Percentiles rank a stretch among this genome's conserved stretches.
Evolutionary conservation across 345 rosid species (phyloP).

Genomic region (Brassica juncea): DNA sequence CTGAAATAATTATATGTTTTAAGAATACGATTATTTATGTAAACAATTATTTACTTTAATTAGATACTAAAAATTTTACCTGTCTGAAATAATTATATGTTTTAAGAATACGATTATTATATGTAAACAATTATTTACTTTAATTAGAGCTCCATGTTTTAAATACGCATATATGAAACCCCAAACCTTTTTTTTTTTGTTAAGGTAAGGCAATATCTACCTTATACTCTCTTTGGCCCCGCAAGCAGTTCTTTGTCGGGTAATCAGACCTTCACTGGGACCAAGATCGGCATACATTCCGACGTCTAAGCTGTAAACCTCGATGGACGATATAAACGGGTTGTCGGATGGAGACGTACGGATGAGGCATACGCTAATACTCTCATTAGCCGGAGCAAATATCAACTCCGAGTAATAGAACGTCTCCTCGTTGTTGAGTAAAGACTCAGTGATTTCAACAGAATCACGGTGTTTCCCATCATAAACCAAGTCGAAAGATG

Average conservation of each 20-base stretch:
- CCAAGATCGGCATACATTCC: slow-evolving; percentile 38
- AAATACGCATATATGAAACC: neutral
- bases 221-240: slow-evolving; percentile 25
- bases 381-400: slow-evolving; percentile 29
- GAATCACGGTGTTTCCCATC: slow-evolving; percentile 28
- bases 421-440: neutral
- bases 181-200: neutral
- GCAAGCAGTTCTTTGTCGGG: slow-evolving; percentile 5
- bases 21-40: neutral
- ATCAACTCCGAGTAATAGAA: slow-evolving; percentile 28
- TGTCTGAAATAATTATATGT: neutral
- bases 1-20: neutral
- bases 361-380: slow-evolving; percentile 26
- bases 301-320: slow-evolving; percentile 11
- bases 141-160: neutral
- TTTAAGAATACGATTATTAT: neutral
- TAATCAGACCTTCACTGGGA: slow-evolving; percentile 31
- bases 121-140: neutral
- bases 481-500: slow-evolving; percentile 15
- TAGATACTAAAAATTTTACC: neutral
- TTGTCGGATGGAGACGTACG: slow-evolving; percentile 24
- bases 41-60: neutral
- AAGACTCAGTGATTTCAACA: slow-evolving; percentile 8
- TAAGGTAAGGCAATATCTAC: slow-evolving; percentile 5
- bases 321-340: slow-evolving; percentile 39